These are phyloP conservation scores for Apiospora arundinis DNA, from an alignment of 2,329 filamentous ascomycete species.

Conservation along the genomic window DNA sequence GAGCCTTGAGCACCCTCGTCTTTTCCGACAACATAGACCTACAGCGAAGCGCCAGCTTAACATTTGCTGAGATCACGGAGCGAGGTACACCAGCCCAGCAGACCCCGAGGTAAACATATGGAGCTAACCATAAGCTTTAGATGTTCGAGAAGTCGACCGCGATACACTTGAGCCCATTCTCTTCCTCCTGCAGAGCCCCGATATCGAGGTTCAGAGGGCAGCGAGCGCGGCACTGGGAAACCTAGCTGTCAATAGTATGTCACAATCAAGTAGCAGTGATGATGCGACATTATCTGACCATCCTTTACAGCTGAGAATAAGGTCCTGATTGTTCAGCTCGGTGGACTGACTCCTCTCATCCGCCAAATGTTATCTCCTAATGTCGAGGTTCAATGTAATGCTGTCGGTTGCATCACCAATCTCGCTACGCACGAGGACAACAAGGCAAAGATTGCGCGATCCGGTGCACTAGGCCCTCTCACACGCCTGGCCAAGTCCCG, in stretches of 20 bases:
- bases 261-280: not conserved
- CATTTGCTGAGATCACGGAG: constrained; percentile 98
- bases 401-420: constrained; percentile 98
- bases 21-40: constrained; percentile 99
- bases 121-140: constrained; percentile 53
- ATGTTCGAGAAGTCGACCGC: constrained; percentile 94
- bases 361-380: constrained; percentile 98
- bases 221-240: constrained; percentile 96
- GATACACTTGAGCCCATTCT: constrained; percentile 96
- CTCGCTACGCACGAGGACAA: constrained; percentile 98
- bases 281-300: constrained; percentile 38
- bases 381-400: constrained; percentile 98
- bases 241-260: constrained; percentile 92
- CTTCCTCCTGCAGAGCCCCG: constrained; percentile 90
- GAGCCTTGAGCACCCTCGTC: constrained; percentile 91
- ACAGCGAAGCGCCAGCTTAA: constrained; percentile 95
- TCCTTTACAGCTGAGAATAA: constrained; percentile 86
- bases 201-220: constrained; percentile 96
- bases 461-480: constrained; percentile 87
- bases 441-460: constrained; percentile 97
- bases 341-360: constrained; percentile 89
- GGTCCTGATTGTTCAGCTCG: constrained; percentile 91
- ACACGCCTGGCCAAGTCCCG: constrained; percentile 95
- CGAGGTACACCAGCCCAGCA: constrained; percentile 68
- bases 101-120: not conserved